These are phyloP conservation scores for Lachancea thermotolerans DNA, from an alignment of 805 yeast genomes.

Conservation along the genomic window DNA sequence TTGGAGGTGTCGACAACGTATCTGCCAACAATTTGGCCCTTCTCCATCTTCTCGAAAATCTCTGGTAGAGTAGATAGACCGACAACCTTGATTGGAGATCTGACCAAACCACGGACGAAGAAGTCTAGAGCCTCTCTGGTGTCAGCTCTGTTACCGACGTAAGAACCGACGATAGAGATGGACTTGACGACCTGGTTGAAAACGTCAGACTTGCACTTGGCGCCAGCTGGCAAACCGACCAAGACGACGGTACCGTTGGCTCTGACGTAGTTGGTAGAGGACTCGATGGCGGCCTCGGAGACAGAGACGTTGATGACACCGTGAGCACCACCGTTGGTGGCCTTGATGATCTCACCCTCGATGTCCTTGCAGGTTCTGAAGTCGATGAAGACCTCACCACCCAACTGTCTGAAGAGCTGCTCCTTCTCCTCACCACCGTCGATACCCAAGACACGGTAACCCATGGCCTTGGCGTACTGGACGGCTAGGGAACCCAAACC, in stretches of 20 bases:
- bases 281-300: conserved; percentile 58
- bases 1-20: conserved; percentile 71
- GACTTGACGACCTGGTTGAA: conserved; percentile 70
- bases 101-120: conserved; percentile 59
- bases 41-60: conserved; percentile 68
- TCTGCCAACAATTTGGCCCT: conserved; percentile 79
- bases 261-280: conserved; percentile 54
- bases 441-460: conserved; percentile 61
- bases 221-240: conserved; percentile 78
- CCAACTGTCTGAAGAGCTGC: conserved; percentile 47
- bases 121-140: conserved; percentile 72
- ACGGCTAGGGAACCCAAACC: conserved; percentile 70
- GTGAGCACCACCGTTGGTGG: conserved; percentile 70
- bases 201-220: conserved; percentile 61
- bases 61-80: conserved; percentile 63
- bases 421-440: conserved; percentile 65
- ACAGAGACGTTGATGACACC: conserved; percentile 73
- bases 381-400: conserved; percentile 60
- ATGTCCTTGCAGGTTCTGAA: conserved; percentile 50
- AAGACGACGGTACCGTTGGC: conserved; percentile 63
- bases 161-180: conserved; percentile 68
- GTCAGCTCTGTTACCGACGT: conserved; percentile 86
- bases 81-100: conserved; percentile 64
- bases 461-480: conserved; percentile 75
- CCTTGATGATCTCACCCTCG: conserved; percentile 45